These are phyloP conservation scores for Colletotrichum euphorbiae DNA, from an alignment of 2,329 filamentous ascomycete genomes.

Conservation along the genomic window DNA sequence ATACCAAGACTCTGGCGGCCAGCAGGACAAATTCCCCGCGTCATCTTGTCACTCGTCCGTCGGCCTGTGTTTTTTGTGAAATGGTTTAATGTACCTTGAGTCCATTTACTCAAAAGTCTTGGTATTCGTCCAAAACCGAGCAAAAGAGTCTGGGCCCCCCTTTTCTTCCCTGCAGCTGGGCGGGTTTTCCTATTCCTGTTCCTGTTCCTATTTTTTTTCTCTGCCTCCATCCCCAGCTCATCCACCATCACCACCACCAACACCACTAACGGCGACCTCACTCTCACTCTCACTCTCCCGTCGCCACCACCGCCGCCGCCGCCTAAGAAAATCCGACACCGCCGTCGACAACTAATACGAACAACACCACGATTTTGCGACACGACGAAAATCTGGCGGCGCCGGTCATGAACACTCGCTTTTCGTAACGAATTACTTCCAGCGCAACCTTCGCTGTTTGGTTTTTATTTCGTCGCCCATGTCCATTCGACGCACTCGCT, in stretches of 20 bases:
- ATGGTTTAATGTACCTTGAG: not conserved
- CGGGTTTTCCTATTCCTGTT: not conserved
- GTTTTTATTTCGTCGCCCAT: not conserved
- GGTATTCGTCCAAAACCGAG: slow-evolving; percentile 7
- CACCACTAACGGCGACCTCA: not conserved
- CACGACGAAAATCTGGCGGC: not conserved
- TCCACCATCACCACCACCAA: not conserved
- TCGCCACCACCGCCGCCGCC: slow-evolving; percentile 9
- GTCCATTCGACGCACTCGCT: slow-evolving; percentile 14
- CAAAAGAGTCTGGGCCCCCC: slow-evolving; percentile 9
- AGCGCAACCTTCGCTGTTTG: not conserved
- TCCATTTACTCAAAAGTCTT: slow-evolving; percentile 6
- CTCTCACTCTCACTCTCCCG: slow-evolving; percentile 9
- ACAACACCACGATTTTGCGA: not conserved
- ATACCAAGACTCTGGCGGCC: slow-evolving; percentile 41
- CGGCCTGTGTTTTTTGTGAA: slow-evolving; percentile 3
- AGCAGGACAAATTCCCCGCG: slow-evolving; percentile 39
- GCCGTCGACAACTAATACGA: not conserved
- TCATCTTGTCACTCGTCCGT: slow-evolving; percentile 25
- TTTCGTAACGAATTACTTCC: slow-evolving; percentile 5
- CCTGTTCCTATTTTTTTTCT: not conserved
- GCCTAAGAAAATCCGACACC: not conserved
- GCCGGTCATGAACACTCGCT: slow-evolving; percentile 27
- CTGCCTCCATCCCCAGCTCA: slow-evolving; percentile 12
- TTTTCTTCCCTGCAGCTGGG: not conserved